Base-by-base conservation (phyloP, 2,329 filamentous ascomycete species). In the Scedosporium minutisporum region DNA sequence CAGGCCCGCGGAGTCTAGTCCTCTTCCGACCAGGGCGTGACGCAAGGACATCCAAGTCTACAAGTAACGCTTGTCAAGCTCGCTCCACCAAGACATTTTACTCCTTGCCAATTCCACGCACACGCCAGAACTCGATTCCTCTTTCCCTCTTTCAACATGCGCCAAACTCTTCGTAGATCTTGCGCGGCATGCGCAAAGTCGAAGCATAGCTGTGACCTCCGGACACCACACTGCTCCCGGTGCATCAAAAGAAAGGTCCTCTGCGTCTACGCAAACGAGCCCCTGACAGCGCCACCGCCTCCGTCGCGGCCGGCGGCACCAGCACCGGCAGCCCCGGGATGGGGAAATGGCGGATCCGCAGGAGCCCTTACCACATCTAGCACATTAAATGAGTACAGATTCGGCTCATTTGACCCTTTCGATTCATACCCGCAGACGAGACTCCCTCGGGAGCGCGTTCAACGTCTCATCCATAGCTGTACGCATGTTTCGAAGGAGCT, bases 401-500 rank as follows among this genome's bases (percentile, higher is more conserved):
- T 61, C 58, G 71, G 70, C 1, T 75, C 74, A 7, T 68, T 83
- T 42, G 82, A 85, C 65, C 82, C 82, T 0, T 85, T 85, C 64
- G 80, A 84, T 60, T 80, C 81, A 3, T 84, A 84, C 66, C 82
- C 82, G 4, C 71, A 70, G 23, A 84, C 80, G 0, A 77, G 80
- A 63, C 76, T 85, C 29, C 77, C 79, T 4, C 75, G 80, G 23
- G 69, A 71, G 16, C 79, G 78, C 27, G 79, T 84, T 42, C 80
- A 85, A 65, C 76, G 78, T 38, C 75, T 85, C n/a, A 84, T 85
- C 27, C 76, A 83, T 65, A 75, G 75, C 66, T 85, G 82, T 84
- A 75, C 64, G 74, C 75, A 55, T 25, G 18, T 44, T n/a, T 55
- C 6, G 9, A 18, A 9, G 4, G 16, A 38, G 14, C 6, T 27